Percentiles rank a stretch among this genome's conserved stretches.
Evolutionary conservation across 345 rosid genomes (phyloP).

Genomic region (Gossypium raimondii): DNA sequence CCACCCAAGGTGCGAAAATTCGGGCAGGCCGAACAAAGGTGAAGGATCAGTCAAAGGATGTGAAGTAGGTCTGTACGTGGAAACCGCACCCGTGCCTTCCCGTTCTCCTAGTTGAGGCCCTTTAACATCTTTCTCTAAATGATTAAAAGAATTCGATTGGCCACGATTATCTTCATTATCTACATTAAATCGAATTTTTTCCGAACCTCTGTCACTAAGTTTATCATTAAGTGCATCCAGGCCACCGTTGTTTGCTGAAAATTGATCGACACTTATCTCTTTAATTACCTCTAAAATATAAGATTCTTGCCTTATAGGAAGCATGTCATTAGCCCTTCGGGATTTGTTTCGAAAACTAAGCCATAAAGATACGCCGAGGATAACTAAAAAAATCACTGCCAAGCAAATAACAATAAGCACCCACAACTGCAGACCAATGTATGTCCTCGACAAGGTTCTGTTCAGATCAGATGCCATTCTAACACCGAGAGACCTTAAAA

Average conservation of each 20-base stretch:
- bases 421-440: constrained; percentile 65
- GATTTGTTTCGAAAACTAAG: constrained; percentile 67
- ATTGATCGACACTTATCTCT: constrained; percentile 79
- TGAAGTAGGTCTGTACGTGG: constrained; percentile 38
- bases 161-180: constrained; percentile 55
- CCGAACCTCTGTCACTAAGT: constrained; percentile 50
- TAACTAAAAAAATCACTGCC: constrained; percentile 45
- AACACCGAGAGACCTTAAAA: constrained; percentile 34
- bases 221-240: constrained; percentile 46
- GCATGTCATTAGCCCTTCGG: constrained; percentile 37
- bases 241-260: constrained; percentile 49
- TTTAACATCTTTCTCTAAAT: constrained; percentile 38
- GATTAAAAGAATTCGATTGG: constrained; percentile 53
- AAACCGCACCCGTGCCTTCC: constrained; percentile 26
- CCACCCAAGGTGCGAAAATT: constrained; percentile 90
- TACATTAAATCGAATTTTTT: constrained; percentile 43
- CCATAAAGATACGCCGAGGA: constrained; percentile 66
- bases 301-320: constrained; percentile 49
- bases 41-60: constrained; percentile 62
- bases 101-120: constrained; percentile 49
- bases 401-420: constrained; percentile 59
- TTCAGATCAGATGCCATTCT: constrained; percentile 66
- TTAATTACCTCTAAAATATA: constrained; percentile 66
- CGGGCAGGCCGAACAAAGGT: constrained; percentile 78
- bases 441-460: constrained; percentile 43